Evolutionary conservation across 2,329 filamentous ascomycete genomes (phyloP).

Genomic region (Ceratocystis cacaofunesta): DNA sequence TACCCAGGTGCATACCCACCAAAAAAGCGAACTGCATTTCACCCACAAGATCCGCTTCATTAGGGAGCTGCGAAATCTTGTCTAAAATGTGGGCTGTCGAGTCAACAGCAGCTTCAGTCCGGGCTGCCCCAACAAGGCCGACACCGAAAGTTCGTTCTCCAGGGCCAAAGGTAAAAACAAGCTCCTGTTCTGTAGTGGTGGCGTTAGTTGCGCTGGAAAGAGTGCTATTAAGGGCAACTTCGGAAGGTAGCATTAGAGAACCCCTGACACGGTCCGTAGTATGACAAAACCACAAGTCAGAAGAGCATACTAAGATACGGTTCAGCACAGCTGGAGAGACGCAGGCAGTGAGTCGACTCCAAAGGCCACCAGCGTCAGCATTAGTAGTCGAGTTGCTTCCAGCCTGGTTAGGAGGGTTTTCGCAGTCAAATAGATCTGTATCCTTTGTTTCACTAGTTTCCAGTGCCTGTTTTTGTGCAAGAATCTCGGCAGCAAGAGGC

Average conservation of each 20-base stretch:
- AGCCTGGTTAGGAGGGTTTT: slow-evolving; percentile 22
- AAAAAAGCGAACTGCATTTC: slow-evolving; percentile 48
- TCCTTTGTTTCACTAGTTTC: not conserved
- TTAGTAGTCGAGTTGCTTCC: slow-evolving; percentile 20
- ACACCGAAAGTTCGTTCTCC: slow-evolving; percentile 30
- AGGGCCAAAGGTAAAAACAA: slow-evolving; percentile 35
- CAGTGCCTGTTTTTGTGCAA: slow-evolving; percentile 11
- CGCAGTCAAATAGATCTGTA: slow-evolving; percentile 32
- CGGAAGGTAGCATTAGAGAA: slow-evolving; percentile 26
- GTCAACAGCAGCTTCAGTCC: slow-evolving; percentile 33
- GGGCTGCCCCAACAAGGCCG: slow-evolving; percentile 25
- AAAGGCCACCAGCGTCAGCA: slow-evolving; percentile 27
- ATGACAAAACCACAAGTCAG: slow-evolving; percentile 36
- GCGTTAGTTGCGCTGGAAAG: slow-evolving; percentile 25
- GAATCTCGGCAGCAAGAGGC: slow-evolving; percentile 28
- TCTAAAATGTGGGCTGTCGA: slow-evolving; percentile 33
- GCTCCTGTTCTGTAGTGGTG: slow-evolving; percentile 25
- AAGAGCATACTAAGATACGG: slow-evolving; percentile 31
- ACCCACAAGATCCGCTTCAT: slow-evolving; percentile 34
- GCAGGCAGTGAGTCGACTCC: slow-evolving; percentile 36
- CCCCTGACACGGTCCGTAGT: slow-evolving; percentile 38
- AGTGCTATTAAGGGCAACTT: slow-evolving; percentile 28
- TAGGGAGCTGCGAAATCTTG: not conserved
- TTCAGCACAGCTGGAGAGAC: slow-evolving; percentile 33
- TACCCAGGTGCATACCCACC: slow-evolving; percentile 42